Evolutionary conservation across 768 basidiomycete species (phyloP).

Genomic region (Crucibulum laeve): DNA sequence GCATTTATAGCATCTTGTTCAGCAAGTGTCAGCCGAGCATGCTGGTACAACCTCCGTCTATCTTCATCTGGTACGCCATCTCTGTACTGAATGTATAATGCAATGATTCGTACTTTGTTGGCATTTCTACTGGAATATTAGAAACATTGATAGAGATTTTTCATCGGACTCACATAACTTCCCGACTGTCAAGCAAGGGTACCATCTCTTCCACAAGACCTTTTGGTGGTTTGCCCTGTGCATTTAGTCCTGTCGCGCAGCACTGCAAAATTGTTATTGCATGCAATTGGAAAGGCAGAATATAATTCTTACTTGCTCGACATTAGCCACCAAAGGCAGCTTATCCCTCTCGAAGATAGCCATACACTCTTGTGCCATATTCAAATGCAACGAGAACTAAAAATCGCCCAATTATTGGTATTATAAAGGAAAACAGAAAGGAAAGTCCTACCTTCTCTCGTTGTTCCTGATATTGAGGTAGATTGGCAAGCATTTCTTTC

Average conservation of each 20-base stretch:
- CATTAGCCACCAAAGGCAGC: constrained; percentile 74
- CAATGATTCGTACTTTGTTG: constrained; percentile 95
- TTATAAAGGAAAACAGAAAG: background rate
- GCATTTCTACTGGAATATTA: constrained; percentile 47
- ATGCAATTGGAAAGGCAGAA: background rate
- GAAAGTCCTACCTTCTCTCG: constrained; percentile 72
- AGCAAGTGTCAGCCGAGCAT: constrained; percentile 79
- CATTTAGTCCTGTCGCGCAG: constrained; percentile 88
- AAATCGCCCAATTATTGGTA: background rate
- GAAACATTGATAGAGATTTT: background rate
- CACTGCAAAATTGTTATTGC: constrained; percentile 43
- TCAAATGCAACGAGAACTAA: constrained; percentile 93
- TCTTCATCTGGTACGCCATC: constrained; percentile 99
- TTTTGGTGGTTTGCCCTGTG: constrained; percentile 94
- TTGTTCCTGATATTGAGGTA: constrained; percentile 94
- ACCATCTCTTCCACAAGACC: constrained; percentile 98
- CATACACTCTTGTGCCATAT: constrained; percentile 99
- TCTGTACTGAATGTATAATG: constrained; percentile 89
- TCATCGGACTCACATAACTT: constrained; percentile 69
- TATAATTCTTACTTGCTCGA: constrained; percentile 69
- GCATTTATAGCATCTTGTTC: constrained; percentile 96
- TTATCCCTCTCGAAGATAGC: constrained; percentile 85
- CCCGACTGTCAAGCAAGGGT: constrained; percentile 83
- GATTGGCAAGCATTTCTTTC: constrained; percentile 96
- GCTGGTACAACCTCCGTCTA: constrained; percentile 89